Conservation (phyloP, 192 early-diverging fungal species). For the Backusella liffmaniae region DNA sequence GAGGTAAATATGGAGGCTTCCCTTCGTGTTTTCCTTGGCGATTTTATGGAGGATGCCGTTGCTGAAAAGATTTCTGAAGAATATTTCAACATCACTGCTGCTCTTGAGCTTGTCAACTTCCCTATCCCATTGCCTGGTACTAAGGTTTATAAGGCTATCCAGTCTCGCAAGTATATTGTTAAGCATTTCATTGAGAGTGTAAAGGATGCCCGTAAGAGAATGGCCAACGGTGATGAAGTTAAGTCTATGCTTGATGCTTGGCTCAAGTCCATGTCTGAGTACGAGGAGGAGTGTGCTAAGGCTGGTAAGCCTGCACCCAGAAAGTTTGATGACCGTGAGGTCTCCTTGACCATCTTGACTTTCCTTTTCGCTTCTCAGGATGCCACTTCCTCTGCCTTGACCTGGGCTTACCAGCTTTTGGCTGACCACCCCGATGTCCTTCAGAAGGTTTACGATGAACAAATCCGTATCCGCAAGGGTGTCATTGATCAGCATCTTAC, state of each 20-base stretch:
- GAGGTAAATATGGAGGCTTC: conserved; percentile 46
- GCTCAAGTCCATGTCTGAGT: conserved; percentile 33
- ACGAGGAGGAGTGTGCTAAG: conserved; percentile 21
- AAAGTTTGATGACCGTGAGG: conserved; percentile 39
- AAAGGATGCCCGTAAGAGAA: conserved; percentile 32
- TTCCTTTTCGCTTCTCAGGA: conserved; percentile 47
- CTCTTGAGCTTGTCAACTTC: conserved; percentile 46
- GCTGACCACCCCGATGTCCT: conserved; percentile 46
- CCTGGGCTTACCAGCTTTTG: conserved; percentile 44
- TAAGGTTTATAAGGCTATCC: conserved; percentile 44
- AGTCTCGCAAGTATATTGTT: conserved; percentile 44
- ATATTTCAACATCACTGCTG: conserved; percentile 48
- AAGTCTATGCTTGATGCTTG: conserved; percentile 43
- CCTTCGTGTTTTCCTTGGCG: conserved; percentile 40
- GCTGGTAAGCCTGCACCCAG: conserved; percentile 22
- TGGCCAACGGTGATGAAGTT: conserved; percentile 24
- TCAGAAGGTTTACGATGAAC: conserved; percentile 36
- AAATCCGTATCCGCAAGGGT: conserved; percentile 25
- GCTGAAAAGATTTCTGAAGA: conserved; percentile 37
- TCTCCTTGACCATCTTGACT: conserved; percentile 43
- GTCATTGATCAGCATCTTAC: conserved; percentile 16
- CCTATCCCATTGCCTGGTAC: conserved; percentile 43
- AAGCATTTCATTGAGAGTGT: conserved; percentile 39
- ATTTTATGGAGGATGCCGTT: conserved; percentile 33
- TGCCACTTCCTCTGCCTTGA: conserved; percentile 45